Evolutionary conservation across 1,139 yeast species (phyloP).

Genomic region (Kodamaea sp.): DNA sequence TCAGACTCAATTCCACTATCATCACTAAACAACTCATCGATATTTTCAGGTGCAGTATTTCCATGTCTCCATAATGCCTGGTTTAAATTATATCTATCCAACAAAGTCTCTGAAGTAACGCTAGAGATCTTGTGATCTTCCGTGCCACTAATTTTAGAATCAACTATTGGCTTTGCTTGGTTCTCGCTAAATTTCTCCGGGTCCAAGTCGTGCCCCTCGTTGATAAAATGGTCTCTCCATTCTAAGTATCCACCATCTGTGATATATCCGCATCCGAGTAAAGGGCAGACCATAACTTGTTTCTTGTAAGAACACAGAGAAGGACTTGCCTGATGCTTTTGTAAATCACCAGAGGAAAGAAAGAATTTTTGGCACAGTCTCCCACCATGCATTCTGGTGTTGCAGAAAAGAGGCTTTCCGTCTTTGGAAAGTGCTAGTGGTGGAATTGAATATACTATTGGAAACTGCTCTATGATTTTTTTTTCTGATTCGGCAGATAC

Average conservation of each 20-base stretch:
- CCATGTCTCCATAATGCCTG: neutral
- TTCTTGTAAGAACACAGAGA: slow-evolving; percentile 27
- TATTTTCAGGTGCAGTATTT: slow-evolving; percentile 5
- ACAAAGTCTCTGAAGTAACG: no score
- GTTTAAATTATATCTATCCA: slow-evolving; percentile 6
- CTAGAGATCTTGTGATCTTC: no score
- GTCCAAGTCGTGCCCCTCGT: slow-evolving; percentile 20
- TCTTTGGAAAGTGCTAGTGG: slow-evolving; percentile 25
- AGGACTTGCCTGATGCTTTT: slow-evolving; percentile 23
- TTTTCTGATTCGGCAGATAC: slow-evolving; percentile 14
- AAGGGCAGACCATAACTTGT: slow-evolving; percentile 41
- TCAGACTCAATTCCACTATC: slow-evolving; percentile 9
- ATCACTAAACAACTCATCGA: slow-evolving; percentile 21
- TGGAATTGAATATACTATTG: slow-evolving; percentile 27
- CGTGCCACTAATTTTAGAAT: no score
- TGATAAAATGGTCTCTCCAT: slow-evolving; percentile 35
- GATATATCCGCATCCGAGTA: slow-evolving; percentile 44
- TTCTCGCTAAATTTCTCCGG: no score
- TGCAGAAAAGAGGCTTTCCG: slow-evolving; percentile 18
- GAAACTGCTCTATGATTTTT: slow-evolving; percentile 26
- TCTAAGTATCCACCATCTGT: slow-evolving; percentile 39
- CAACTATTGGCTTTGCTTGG: neutral
- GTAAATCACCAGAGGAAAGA: slow-evolving; percentile 17
- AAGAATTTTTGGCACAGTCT: slow-evolving; percentile 22
- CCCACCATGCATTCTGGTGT: slow-evolving; percentile 3